These are phyloP conservation scores for Eutrema yunnanense DNA, from an alignment of 345 rosid genomes.

Conservation along the genomic window DNA sequence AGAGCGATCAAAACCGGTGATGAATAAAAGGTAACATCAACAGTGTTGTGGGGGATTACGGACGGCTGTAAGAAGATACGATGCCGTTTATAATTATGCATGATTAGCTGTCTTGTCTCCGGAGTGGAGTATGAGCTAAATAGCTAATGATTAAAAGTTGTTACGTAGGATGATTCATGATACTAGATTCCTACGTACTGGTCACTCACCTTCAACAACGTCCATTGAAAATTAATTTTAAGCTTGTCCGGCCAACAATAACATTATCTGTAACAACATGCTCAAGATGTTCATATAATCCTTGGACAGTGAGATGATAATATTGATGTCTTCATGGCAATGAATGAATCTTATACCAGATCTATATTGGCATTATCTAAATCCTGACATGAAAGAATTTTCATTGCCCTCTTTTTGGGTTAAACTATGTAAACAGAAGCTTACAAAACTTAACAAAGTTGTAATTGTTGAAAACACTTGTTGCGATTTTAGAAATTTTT, in stretches of 20 bases:
- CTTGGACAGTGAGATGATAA: slow-evolving; percentile 15
- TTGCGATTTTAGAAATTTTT: background rate
- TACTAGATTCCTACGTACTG: background rate
- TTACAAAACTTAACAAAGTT: too few relatives aligned
- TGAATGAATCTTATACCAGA: slow-evolving; percentile 2
- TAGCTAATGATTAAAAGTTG: slow-evolving; percentile 11
- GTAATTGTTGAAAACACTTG: background rate
- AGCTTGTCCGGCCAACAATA: slow-evolving; percentile 11
- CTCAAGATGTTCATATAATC: background rate
- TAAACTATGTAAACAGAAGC: background rate
- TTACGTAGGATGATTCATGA: slow-evolving; percentile 16
- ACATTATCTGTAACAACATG: slow-evolving; percentile 17
- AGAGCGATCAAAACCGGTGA: background rate
- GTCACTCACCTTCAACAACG: slow-evolving; percentile 17
- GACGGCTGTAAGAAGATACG: slow-evolving; percentile 18
- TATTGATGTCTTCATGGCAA: slow-evolving; percentile 6
- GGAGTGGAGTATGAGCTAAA: background rate
- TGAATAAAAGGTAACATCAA: background rate
- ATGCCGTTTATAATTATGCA: slow-evolving; percentile 8
- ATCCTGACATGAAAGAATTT: too few relatives aligned
- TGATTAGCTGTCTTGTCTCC: slow-evolving; percentile 19
- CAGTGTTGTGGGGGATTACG: background rate
- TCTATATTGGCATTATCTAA: background rate
- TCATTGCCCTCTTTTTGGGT: background rate
- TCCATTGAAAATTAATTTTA: background rate